Evolutionary conservation across 148 eudicot species (phyloP).

Genomic region (Persicaria maculosa): DNA sequence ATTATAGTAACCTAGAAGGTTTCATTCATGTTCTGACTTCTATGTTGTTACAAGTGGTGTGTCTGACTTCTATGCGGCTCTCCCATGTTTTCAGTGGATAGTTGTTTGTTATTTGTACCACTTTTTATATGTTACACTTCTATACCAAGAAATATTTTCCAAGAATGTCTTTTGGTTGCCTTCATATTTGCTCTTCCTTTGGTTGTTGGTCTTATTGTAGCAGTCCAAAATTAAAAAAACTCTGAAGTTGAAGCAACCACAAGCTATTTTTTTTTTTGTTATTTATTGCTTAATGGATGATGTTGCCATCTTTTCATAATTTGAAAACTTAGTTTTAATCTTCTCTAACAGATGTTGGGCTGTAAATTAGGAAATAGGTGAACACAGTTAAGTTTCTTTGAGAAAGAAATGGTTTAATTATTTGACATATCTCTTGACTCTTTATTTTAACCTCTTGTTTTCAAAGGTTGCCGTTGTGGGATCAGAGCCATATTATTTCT

Average conservation of each 20-base stretch:
- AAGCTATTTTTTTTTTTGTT: background rate
- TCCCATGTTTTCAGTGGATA: background rate
- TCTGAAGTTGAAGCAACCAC: background rate
- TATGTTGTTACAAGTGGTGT: too few species aligned
- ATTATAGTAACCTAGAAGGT: background rate
- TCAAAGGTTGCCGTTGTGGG: slow-evolving; percentile 31
- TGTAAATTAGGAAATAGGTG: background rate
- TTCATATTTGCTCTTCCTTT: background rate
- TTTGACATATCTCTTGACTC: background rate
- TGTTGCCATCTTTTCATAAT: background rate
- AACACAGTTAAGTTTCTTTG: background rate
- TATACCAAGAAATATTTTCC: background rate
- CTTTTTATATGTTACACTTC: background rate
- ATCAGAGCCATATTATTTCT: slow-evolving; percentile 22
- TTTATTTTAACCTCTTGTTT: background rate
- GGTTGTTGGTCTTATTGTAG: background rate
- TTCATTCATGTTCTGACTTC: background rate
- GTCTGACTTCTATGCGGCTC: background rate
- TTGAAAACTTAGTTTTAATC: background rate
- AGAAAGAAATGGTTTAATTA: background rate
- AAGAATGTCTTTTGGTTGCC: background rate
- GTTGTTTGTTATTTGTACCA: background rate
- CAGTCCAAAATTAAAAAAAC: background rate
- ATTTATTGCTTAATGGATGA: background rate
- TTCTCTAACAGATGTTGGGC: background rate